These are phyloP conservation scores for Cupressus sempervirens DNA, from an alignment of 75 land plant species.

Conservation along the genomic window DNA sequence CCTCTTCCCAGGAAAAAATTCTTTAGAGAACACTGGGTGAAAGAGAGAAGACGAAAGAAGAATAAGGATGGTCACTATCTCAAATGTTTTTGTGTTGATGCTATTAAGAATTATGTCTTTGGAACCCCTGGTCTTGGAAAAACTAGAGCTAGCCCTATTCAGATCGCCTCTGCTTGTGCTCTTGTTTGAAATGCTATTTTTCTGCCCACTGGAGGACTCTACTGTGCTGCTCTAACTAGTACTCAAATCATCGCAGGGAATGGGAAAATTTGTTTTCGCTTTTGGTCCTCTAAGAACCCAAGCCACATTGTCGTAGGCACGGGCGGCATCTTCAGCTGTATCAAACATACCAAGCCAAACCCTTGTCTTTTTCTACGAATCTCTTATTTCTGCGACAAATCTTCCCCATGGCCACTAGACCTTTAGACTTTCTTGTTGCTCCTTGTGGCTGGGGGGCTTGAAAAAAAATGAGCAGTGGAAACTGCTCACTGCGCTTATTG, in stretches of 20 bases:
- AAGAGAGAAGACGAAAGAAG: no score
- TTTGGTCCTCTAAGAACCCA: slow-evolving; percentile 27
- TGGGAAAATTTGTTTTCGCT: slow-evolving; percentile 30
- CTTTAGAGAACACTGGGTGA: no score
- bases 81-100: no score
- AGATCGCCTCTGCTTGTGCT: not conserved
- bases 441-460: no score
- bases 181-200: not conserved
- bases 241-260: slow-evolving; percentile 32
- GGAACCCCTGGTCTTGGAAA: not conserved
- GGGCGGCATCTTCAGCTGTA: slow-evolving; percentile 36
- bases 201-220: slow-evolving; percentile 30
- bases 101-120: not conserved
- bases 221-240: slow-evolving; percentile 32
- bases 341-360: slow-evolving; percentile 40
- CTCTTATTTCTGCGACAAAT: slow-evolving; percentile 33
- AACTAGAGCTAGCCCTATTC: not conserved
- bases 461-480: no score
- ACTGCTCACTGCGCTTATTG: no score
- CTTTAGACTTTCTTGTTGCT: no score
- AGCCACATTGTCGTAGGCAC: slow-evolving; percentile 30
- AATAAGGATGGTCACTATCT: no score
- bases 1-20: no score
- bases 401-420: slow-evolving; percentile 39
- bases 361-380: slow-evolving; percentile 34